These are phyloP conservation scores for Scedosporium apiospermum DNA, from an alignment of 2,329 filamentous ascomycete genomes.

Conservation along the genomic window DNA sequence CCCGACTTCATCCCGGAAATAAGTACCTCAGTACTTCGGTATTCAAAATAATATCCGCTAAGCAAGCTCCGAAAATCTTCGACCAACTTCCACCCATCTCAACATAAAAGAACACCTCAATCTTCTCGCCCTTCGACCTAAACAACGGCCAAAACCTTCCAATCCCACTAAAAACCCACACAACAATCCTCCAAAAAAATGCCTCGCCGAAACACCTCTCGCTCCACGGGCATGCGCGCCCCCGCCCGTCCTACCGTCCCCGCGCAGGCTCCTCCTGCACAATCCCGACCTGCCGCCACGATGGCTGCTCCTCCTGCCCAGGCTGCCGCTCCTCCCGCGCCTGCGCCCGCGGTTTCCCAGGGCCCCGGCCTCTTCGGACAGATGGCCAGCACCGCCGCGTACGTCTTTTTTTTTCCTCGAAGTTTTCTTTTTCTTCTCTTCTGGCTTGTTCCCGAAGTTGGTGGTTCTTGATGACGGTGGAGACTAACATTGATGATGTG, in stretches of 20 bases:
- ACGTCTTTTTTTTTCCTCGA: conserved; percentile 29
- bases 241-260: conserved; percentile 59
- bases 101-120: conserved; percentile 7
- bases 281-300: conserved; percentile 61
- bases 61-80: conserved; percentile 4
- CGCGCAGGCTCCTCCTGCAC: conserved; percentile 47
- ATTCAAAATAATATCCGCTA: background rate
- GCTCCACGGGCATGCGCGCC: conserved; percentile 49
- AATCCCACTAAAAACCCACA: conserved; percentile 1
- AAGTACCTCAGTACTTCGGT: too few relatives aligned
- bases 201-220: conserved; percentile 54
- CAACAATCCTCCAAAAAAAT: conserved; percentile 36
- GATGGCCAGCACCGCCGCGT: conserved; percentile 98
- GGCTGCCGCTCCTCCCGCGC: conserved; percentile 36
- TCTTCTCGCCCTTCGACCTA: conserved; percentile 7
- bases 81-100: conserved; percentile 1
- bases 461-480: background rate
- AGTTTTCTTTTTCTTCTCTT: background rate
- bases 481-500: conserved; percentile 5
- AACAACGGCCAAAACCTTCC: background rate
- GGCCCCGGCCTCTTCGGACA: conserved; percentile 86
- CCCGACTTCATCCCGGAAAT: too few relatives aligned
- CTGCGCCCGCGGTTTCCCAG: conserved; percentile 41
- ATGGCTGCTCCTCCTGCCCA: conserved; percentile 40
- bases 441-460: too few relatives aligned